phyloP scores from a whole-genome alignment of 441 rosid genomes.

The Theobroma grandiflorum region DNA sequence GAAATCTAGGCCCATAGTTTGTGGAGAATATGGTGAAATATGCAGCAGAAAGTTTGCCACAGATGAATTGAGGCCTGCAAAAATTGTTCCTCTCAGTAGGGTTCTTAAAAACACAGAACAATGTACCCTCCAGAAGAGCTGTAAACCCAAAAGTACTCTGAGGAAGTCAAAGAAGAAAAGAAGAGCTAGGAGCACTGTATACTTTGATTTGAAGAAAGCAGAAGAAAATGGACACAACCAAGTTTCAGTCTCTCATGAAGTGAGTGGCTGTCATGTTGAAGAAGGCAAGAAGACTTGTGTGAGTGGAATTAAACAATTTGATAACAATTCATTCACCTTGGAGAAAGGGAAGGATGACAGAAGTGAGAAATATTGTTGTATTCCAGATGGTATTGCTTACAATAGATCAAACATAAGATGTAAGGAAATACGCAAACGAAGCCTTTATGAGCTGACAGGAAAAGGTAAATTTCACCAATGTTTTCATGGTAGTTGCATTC shows the following conservation, averaged over 20 bases:
- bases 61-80: slow-evolving; percentile 38
- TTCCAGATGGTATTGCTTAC: slow-evolving; percentile 19
- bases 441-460: slow-evolving; percentile 53
- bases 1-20: slow-evolving; percentile 53
- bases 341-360: slow-evolving; percentile 30
- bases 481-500: slow-evolving; percentile 5
- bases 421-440: slow-evolving; percentile 52
- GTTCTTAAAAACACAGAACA: slow-evolving; percentile 42
- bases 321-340: slow-evolving; percentile 30
- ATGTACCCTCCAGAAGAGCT: slow-evolving; percentile 35
- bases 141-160: slow-evolving; percentile 31
- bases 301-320: slow-evolving; percentile 25
- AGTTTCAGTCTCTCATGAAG: slow-evolving; percentile 26
- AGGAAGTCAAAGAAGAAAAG: slow-evolving; percentile 27
- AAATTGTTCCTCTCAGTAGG: slow-evolving; percentile 54
- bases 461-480: slow-evolving; percentile 43
- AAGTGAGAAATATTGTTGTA: slow-evolving; percentile 24
- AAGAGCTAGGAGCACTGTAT: slow-evolving; percentile 26
- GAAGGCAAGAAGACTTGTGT: slow-evolving; percentile 29
- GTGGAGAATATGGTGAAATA: slow-evolving; percentile 57
- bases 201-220: slow-evolving; percentile 27
- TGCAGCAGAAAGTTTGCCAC: slow-evolving; percentile 32
- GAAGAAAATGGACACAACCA: slow-evolving; percentile 22
- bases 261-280: slow-evolving; percentile 26
- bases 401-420: slow-evolving; percentile 35